Evolutionary conservation across 1,139 yeast genomes (phyloP), one percentile per base, ranked within the genome.

Genomic region (Yamadazyma aaseri): DNA sequence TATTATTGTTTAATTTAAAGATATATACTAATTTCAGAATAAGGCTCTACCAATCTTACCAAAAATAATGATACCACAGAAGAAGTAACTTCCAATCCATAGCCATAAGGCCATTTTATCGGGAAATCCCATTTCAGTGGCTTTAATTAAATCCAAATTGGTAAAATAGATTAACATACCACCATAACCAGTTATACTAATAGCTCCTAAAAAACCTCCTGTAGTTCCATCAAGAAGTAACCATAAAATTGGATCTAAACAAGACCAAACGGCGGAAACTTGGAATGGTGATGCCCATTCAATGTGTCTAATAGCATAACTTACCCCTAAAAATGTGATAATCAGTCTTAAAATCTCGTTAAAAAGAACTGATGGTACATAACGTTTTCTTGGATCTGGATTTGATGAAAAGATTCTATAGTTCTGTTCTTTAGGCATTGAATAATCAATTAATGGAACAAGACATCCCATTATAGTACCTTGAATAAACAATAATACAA

Each of bases 241-340:
- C 96, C 97, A 89, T 39, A 89, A 64, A 11, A 86, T 78, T 1
- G 94, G 84, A 58, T 85, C 86, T 38, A 86, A 69, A 33, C 82
- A 63, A 4, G 84, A 73, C 87, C 95, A 86, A 5, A 83, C 74
- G 29, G 78, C 66, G 5, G 90, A 77, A 4, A 87, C 86, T 52
- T 87, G 95, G 28, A 81, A 60, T 13, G 86, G 75, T 1, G 89
- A 78, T 28, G 74, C 64, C 96, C 96, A 87, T 44, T 83, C 83
- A 31, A 86, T 72, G 47, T 83, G 83, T 43, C 94, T 75, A 29
- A 89, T 75, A 15, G 95, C 95, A 51, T 86, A 89, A 6, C 86
- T 76, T 18, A 90, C 77, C 3, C 97, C 97, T 41, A 89, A 62
- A 49, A 89, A 78, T 6, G 95, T 89, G 31, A 86, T 80, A 33